These are phyloP conservation scores for Verruconis gallopava DNA, from an alignment of 2,329 filamentous ascomycete genomes.

Conservation along the genomic window DNA sequence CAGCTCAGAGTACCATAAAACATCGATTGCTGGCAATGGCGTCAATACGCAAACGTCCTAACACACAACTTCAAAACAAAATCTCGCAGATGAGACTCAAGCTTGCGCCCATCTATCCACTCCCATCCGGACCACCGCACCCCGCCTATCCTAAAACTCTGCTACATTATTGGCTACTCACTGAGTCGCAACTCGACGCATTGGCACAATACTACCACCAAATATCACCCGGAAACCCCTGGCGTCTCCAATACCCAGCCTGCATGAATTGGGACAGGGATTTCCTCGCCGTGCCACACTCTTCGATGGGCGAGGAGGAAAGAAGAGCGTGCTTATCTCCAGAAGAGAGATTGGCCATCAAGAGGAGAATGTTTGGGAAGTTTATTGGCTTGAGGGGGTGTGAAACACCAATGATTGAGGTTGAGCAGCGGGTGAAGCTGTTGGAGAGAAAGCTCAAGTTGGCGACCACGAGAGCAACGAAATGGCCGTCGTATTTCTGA, in stretches of 20 bases:
- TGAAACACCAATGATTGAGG: constrained; percentile 6
- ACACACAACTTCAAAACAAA: constrained; percentile 1
- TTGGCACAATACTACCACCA: constrained; percentile 8
- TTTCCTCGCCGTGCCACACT: constrained; percentile 6
- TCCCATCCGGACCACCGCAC: constrained; percentile 6
- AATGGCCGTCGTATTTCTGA: no score
- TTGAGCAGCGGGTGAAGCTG: constrained; percentile 3
- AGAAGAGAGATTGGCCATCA: constrained; percentile 7
- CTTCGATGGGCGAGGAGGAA: background rate
- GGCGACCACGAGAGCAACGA: no score
- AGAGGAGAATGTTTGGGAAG: constrained; percentile 9
- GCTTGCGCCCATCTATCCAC: constrained; percentile 3
- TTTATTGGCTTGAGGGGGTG: constrained; percentile 11
- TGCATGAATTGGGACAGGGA: constrained; percentile 9
- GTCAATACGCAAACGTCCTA: constrained; percentile 1
- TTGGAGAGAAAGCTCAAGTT: constrained; percentile 8
- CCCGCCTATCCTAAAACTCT: constrained; percentile 6
- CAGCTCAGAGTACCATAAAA: no score
- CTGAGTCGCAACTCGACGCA: constrained; percentile 9
- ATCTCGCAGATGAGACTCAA: constrained; percentile 3
- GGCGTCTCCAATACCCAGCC: background rate
- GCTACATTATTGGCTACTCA: constrained; percentile 8
- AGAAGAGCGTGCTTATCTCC: background rate
- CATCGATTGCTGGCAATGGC: background rate
- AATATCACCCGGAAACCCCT: background rate